These are phyloP conservation scores for Fusarium compactum DNA, from an alignment of 2,329 filamentous ascomycete species.

Conservation along the genomic window DNA sequence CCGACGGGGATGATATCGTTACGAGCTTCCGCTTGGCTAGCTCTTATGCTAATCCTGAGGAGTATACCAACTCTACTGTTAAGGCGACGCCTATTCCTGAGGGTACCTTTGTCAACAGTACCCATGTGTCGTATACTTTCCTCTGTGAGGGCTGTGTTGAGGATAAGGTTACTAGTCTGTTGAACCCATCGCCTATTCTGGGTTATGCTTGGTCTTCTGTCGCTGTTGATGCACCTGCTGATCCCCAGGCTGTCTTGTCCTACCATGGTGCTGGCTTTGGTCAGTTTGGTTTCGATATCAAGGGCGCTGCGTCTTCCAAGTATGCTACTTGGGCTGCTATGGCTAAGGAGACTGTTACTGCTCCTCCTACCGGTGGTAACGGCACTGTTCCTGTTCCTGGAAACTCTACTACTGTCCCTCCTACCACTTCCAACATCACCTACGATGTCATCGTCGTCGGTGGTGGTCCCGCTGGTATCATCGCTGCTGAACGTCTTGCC, in stretches of 20 bases:
- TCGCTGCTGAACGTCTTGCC: conserved; percentile 44
- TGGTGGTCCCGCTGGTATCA: conserved; percentile 45
- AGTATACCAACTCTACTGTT: conserved; percentile 58
- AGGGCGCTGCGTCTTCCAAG: conserved; percentile 50
- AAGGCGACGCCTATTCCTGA: conserved; percentile 59
- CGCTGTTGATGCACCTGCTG: conserved; percentile 50
- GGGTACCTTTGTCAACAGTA: conserved; percentile 64
- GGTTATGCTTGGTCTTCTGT: conserved; percentile 57
- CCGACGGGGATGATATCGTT: conserved; percentile 57
- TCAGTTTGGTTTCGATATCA: conserved; percentile 51
- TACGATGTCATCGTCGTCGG: conserved; percentile 47
- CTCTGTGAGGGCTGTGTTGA: conserved; percentile 61
- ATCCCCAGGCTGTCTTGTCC: conserved; percentile 51
- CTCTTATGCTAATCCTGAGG: conserved; percentile 60
- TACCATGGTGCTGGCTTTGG: conserved; percentile 58
- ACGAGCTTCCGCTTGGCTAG: conserved; percentile 49
- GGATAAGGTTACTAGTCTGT: conserved; percentile 49
- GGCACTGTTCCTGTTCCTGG: conserved; percentile 21
- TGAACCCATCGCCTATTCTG: conserved; percentile 46
- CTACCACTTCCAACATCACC: conserved; percentile 40
- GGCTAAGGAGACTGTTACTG: conserved; percentile 38
- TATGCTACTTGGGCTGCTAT: conserved; percentile 45
- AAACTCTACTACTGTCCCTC: conserved; percentile 19
- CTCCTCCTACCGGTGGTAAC: conserved; percentile 21
- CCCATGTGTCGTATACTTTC: conserved; percentile 66